Evolutionary conservation across 495 filamentous ascomycete genomes (phyloP).

Genomic region (Rusavskia elegans): DNA sequence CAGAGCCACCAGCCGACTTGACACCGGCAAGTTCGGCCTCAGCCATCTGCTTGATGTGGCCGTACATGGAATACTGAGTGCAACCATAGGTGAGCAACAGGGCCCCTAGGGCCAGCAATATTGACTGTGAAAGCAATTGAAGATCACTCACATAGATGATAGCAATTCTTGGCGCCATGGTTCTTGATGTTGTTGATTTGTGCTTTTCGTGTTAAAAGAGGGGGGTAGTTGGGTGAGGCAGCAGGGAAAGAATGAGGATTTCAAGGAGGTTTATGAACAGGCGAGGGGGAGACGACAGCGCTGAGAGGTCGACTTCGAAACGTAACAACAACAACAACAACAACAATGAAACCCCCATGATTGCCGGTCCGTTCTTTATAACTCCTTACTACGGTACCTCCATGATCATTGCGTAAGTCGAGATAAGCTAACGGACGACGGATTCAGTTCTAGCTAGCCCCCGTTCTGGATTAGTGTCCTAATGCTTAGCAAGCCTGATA

Average conservation of each 20-base stretch:
- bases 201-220: neutral
- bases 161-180: constrained; percentile 84
- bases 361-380: too few species aligned
- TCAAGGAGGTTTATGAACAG: neutral
- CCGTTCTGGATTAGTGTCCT: too few species aligned
- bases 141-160: constrained; percentile 62
- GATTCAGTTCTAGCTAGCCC: too few species aligned
- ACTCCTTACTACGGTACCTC: too few species aligned
- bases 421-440: too few species aligned
- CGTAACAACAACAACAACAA: too few species aligned
- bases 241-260: neutral
- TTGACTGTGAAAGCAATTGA: neutral
- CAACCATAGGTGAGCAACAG: constrained; percentile 1
- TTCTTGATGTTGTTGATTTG: constrained; percentile 16
- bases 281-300: too few species aligned
- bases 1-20: constrained; percentile 67
- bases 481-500: too few species aligned
- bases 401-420: too few species aligned
- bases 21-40: constrained; percentile 85
- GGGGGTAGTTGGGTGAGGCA: neutral
- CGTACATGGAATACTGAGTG: constrained; percentile 83
- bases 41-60: constrained; percentile 73
- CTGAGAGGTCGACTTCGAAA: too few species aligned
- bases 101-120: neutral
- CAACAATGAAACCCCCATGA: too few species aligned